Conservation (phyloP, 1,139 yeast species). For the Debaryomyces robertsiae region DNA sequence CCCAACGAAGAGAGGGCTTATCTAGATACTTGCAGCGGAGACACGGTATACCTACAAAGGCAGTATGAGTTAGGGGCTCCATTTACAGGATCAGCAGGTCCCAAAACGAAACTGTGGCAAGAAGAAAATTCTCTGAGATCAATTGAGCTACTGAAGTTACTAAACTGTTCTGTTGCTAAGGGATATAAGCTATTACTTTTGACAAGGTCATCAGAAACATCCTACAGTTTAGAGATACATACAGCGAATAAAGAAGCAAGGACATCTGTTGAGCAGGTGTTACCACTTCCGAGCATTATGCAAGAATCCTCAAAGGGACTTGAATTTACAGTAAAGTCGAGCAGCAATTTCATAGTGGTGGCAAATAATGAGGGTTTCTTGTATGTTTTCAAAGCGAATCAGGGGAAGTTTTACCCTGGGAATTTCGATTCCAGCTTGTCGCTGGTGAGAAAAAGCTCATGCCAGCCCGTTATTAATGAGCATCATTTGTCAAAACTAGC, state of each 20-base stretch:
- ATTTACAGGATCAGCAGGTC: neutral
- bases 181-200: conserved; percentile 4
- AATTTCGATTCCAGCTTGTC: conserved; percentile 25
- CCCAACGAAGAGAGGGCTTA: conserved; percentile 18
- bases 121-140: neutral
- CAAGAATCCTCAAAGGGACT: conserved; percentile 2
- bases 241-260: neutral
- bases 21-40: conserved; percentile 24
- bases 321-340: conserved; percentile 25
- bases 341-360: conserved; percentile 24
- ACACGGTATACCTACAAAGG: conserved; percentile 35
- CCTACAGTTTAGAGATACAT: conserved; percentile 6
- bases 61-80: conserved; percentile 17
- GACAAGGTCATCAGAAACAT: neutral
- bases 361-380: conserved; percentile 30
- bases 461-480: conserved; percentile 27
- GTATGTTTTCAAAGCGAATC: conserved; percentile 19
- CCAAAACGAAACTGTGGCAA: neutral
- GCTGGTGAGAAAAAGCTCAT: conserved; percentile 26
- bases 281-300: conserved; percentile 6
- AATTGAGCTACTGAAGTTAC: conserved; percentile 1
- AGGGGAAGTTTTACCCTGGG: conserved; percentile 13
- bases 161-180: conserved; percentile 1
- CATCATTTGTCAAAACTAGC: conserved; percentile 17
- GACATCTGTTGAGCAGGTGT: conserved; percentile 4